Conservation (phyloP, 495 filamentous ascomycete species). For the Penicillium cataractarum region DNA sequence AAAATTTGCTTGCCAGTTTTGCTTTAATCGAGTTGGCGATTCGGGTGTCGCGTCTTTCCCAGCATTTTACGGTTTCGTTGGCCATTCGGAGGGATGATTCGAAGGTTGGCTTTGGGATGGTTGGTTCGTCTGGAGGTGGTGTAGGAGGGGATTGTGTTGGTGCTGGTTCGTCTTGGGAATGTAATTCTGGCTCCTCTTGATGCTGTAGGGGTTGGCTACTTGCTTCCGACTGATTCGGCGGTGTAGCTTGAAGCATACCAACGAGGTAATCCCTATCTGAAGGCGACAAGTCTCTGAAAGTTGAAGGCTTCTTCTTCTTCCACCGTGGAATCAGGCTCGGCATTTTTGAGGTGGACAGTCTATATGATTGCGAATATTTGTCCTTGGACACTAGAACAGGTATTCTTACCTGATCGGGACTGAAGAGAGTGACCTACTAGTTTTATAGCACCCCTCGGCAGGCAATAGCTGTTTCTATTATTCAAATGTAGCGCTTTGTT, state of each 20-base stretch:
- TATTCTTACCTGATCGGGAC: too few relatives aligned
- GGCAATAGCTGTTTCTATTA: neutral
- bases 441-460: neutral
- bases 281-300: neutral
- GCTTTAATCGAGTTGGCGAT: neutral
- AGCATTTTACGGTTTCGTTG: neutral
- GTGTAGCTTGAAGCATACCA: neutral
- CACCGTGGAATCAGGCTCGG: slow-evolving; percentile 8
- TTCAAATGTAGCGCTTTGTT: neutral
- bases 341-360: neutral
- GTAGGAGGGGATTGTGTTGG: neutral
- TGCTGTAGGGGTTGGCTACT: neutral
- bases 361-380: neutral
- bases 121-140: neutral
- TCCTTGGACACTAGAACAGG: too few relatives aligned
- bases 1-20: neutral
- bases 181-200: neutral
- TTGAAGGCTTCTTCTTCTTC: neutral
- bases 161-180: neutral
- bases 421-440: neutral
- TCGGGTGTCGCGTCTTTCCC: neutral
- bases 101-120: neutral
- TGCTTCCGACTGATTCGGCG: neutral
- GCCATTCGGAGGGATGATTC: neutral
- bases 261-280: neutral